Evolutionary conservation across 176 grass and related monocot species (phyloP).

Genomic region (Oryza officinalis): DNA sequence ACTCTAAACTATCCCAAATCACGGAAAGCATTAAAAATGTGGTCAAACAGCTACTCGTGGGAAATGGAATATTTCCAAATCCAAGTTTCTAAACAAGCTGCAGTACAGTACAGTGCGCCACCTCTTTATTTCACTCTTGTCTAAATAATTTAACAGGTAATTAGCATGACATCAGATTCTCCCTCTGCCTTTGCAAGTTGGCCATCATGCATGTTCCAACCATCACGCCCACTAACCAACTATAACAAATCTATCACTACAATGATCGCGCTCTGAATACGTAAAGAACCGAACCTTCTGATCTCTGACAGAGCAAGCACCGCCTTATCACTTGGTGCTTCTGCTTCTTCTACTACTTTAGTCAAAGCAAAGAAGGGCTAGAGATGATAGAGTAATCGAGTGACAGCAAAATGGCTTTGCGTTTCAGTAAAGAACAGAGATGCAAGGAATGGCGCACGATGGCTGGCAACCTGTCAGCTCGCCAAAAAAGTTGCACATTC

Average conservation of each 20-base stretch:
- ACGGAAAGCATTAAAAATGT: not conserved
- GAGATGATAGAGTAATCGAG: not conserved
- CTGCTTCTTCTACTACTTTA: not conserved
- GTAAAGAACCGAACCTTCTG: slow-evolving; percentile 14
- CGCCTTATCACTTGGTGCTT: not conserved
- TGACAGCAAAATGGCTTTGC: not conserved
- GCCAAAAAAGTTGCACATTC: not conserved
- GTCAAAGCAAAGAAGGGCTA: not conserved
- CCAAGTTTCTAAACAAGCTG: not conserved
- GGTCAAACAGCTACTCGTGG: not conserved
- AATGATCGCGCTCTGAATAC: not conserved
- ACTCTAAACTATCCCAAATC: not conserved
- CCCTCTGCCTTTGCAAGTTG: not conserved
- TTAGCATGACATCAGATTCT: not conserved
- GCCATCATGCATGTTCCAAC: not conserved
- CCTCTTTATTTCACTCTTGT: not conserved
- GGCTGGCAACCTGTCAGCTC: not conserved
- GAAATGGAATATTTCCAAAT: not conserved
- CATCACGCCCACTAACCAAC: not conserved
- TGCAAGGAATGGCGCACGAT: not conserved
- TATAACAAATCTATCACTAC: slow-evolving; percentile 12
- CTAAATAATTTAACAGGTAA: not conserved
- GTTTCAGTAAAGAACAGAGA: not conserved
- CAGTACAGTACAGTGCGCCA: not conserved
- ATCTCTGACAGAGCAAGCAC: not conserved